Evolutionary conservation across 2,329 filamentous ascomycete species (phyloP).

Genomic region (Penicillium frequentans): DNA sequence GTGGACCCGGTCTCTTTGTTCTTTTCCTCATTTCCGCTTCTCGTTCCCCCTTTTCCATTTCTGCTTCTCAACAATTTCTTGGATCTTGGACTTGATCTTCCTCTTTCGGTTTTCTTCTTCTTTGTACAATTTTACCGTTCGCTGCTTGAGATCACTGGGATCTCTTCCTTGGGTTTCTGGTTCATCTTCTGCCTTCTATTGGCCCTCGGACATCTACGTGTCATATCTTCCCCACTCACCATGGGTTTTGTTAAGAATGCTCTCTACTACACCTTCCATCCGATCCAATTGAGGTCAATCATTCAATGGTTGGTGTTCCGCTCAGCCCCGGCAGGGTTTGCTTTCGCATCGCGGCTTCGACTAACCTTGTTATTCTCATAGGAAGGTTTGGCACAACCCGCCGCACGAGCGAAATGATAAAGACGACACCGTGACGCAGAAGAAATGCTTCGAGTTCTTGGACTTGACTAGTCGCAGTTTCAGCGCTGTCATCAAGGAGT

Average conservation of each 20-base stretch:
- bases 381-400: conserved; percentile 96
- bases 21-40: conserved; percentile 2
- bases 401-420: conserved; percentile 78
- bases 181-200: conserved; percentile 13
- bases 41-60: conserved; percentile 3
- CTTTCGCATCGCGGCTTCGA: neutral
- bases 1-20: neutral
- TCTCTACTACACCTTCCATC: conserved; percentile 73
- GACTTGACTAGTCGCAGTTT: conserved; percentile 91
- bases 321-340: neutral
- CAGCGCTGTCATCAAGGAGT: conserved; percentile 86
- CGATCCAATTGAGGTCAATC: conserved; percentile 74
- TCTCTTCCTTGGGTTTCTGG: neutral
- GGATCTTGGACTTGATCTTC: neutral
- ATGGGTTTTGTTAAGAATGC: conserved; percentile 51
- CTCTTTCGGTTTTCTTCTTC: conserved; percentile 8
- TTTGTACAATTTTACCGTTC: neutral
- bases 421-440: conserved; percentile 72
- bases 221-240: conserved; percentile 18
- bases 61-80: conserved; percentile 7
- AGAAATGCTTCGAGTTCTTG: conserved; percentile 83
- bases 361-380: conserved; percentile 37
- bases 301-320: conserved; percentile 72
- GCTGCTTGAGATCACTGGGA: neutral
- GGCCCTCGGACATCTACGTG: neutral